Percentiles rank a stretch among this genome's conserved stretches.
These are phyloP conservation scores for Drechslerella coelobrocha DNA, from an alignment of 2,329 filamentous ascomycete genomes.

Conservation along the genomic window DNA sequence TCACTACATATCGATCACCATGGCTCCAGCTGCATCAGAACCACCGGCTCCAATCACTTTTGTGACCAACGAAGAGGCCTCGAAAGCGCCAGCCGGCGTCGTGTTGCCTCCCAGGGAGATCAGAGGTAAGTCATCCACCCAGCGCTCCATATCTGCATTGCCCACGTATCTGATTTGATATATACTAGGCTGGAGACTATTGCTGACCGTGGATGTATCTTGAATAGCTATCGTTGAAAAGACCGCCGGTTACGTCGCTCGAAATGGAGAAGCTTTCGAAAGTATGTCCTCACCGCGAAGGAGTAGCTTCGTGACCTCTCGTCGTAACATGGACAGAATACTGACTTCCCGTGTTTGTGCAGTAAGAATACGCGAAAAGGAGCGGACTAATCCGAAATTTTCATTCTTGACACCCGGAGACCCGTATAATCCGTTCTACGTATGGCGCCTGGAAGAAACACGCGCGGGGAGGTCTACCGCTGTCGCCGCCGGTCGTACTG, in stretches of 20 bases:
- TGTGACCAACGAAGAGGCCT: constrained; percentile 64
- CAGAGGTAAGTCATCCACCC: constrained; percentile 64
- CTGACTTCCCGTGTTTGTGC: constrained; percentile 27
- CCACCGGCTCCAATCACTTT: constrained; percentile 34
- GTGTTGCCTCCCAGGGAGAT: constrained; percentile 87
- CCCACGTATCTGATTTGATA: constrained; percentile 39
- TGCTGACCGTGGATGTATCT: constrained; percentile 32
- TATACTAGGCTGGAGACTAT: constrained; percentile 54
- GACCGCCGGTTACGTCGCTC: constrained; percentile 87
- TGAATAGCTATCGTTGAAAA: constrained; percentile 78
- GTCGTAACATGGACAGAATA: constrained; percentile 26
- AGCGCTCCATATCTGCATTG: constrained; percentile 16
- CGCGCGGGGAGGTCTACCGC: constrained; percentile 80
- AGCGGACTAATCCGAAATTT: constrained; percentile 85
- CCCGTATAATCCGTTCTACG: constrained; percentile 85
- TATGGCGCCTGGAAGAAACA: constrained; percentile 88
- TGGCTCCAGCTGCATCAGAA: constrained; percentile 41
- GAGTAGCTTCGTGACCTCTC: constrained; percentile 13
- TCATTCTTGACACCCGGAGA: constrained; percentile 82
- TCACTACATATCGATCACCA: not conserved
- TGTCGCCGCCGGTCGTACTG: constrained; percentile 75
- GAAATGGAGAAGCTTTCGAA: constrained; percentile 72
- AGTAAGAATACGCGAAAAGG: constrained; percentile 83
- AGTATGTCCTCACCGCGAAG: constrained; percentile 56
- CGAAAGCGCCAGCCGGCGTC: constrained; percentile 80